A percentile compares a stretch with the other conserved stretches of the same genome.
phyloP scores from a whole-genome alignment of 1,284 basidiomycete species.

The Melampsora americana region DNA sequence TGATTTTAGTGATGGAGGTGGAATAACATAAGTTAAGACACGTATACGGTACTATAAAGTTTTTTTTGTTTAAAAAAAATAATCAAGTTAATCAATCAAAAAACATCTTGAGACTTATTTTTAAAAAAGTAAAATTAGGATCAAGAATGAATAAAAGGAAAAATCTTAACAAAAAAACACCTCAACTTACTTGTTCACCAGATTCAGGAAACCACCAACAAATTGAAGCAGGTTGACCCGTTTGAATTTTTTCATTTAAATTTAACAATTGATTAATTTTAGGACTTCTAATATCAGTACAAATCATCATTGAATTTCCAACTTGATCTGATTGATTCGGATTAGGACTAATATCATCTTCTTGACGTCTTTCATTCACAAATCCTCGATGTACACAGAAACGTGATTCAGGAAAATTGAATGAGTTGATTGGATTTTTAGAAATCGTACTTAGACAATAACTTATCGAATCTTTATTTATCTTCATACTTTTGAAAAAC shows the following conservation, averaged over 20 bases:
- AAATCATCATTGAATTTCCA: constrained; percentile 1
- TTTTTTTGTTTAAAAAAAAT: too few species aligned
- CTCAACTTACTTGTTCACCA: constrained; percentile 32
- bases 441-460: constrained; percentile 30
- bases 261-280: constrained; percentile 21
- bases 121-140: too few species aligned
- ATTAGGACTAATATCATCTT: background rate
- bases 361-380: constrained; percentile 23
- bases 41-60: constrained; percentile 27
- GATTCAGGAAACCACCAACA: constrained; percentile 39
- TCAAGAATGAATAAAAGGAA: background rate
- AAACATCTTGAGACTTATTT: too few species aligned
- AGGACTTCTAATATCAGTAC: constrained; percentile 31
- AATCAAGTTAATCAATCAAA: too few species aligned
- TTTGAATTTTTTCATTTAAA: background rate
- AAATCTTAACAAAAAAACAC: too few species aligned
- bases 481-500: constrained; percentile 14
- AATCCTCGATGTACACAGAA: constrained; percentile 34
- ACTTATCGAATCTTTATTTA: constrained; percentile 29
- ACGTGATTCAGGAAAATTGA: constrained; percentile 13
- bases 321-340: background rate
- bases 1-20: background rate
- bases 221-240: constrained; percentile 11
- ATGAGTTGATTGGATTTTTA: background rate
- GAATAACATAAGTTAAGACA: constrained; percentile 9